Evolutionary conservation across 2,329 filamentous ascomycete species (phyloP).

Genomic region (Emericellopsis atlantica): DNA sequence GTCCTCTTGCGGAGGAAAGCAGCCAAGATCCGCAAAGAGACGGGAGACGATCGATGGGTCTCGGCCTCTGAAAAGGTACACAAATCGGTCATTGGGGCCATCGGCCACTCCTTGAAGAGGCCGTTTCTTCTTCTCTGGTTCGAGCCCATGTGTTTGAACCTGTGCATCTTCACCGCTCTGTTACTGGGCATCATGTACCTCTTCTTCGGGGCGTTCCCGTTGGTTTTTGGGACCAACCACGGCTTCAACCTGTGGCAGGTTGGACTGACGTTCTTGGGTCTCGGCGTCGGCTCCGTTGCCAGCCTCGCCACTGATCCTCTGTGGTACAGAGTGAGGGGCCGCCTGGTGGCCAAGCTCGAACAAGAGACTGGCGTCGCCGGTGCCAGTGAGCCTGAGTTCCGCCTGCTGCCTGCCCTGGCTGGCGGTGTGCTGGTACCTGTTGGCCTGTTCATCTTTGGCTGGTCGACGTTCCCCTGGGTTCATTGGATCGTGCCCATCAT

Average conservation of each 20-base stretch:
- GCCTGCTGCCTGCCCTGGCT: slow-evolving; percentile 61
- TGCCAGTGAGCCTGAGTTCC: slow-evolving; percentile 72
- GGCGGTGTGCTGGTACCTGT: slow-evolving; percentile 70
- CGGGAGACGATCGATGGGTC: slow-evolving; percentile 63
- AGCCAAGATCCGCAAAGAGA: slow-evolving; percentile 53
- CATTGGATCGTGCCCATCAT: slow-evolving; percentile 70
- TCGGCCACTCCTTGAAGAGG: slow-evolving; percentile 47
- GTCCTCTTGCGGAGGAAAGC: slow-evolving; percentile 66
- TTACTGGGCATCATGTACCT: slow-evolving; percentile 82
- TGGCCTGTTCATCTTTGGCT: slow-evolving; percentile 80
- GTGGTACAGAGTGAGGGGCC: slow-evolving; percentile 48
- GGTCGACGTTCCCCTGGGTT: slow-evolving; percentile 63
- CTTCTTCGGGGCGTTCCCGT: slow-evolving; percentile 78
- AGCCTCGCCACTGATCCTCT: slow-evolving; percentile 52
- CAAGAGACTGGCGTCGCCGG: slow-evolving; percentile 36
- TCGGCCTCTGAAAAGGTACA: slow-evolving; percentile 65
- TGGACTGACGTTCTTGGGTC: slow-evolving; percentile 66
- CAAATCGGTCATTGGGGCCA: slow-evolving; percentile 51
- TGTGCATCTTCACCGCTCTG: slow-evolving; percentile 74
- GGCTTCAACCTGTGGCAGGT: slow-evolving; percentile 68
- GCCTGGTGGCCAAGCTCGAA: slow-evolving; percentile 42
- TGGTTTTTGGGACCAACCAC: slow-evolving; percentile 65
- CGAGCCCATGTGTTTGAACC: slow-evolving; percentile 75
- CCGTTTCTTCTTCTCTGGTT: slow-evolving; percentile 69
- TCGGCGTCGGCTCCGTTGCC: slow-evolving; percentile 54